A percentile compares a stretch with the other conserved stretches of the same genome.
These are phyloP conservation scores for Botrytis fragariae DNA, from an alignment of 2,329 filamentous ascomycete species.

Conservation along the genomic window DNA sequence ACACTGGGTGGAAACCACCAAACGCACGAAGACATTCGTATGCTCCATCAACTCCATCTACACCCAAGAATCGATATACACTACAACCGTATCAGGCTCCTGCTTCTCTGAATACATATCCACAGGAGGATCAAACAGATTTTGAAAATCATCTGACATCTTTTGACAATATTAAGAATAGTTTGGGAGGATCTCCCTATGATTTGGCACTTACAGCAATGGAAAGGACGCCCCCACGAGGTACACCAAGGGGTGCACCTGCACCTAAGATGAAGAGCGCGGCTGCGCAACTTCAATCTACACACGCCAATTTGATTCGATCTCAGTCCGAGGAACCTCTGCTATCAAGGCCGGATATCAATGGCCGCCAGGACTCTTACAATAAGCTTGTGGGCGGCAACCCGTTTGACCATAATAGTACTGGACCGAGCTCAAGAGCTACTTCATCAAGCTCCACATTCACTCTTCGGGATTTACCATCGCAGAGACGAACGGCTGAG, in stretches of 20 bases:
- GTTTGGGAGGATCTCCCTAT: conserved; percentile 32
- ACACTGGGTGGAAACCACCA: conserved; percentile 10
- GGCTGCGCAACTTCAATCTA: conserved; percentile 24
- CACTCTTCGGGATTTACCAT: conserved; percentile 21
- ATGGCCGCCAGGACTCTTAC: conserved; percentile 10
- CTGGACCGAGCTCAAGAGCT: conserved; percentile 3
- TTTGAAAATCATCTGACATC: conserved; percentile 33
- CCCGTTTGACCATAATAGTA: conserved; percentile 3
- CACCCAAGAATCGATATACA: neutral
- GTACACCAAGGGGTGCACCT: neutral
- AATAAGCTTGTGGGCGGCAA: conserved; percentile 7
- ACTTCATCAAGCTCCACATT: conserved; percentile 17
- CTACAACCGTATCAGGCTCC: conserved; percentile 8
- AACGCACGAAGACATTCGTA: conserved; percentile 8
- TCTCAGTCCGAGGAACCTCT: neutral
- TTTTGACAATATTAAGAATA: conserved; percentile 26
- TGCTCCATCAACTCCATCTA: conserved; percentile 5
- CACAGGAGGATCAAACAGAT: conserved; percentile 24
- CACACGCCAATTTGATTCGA: conserved; percentile 12
- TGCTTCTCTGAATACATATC: conserved; percentile 6
- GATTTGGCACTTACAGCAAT: conserved; percentile 25
- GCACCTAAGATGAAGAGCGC: conserved; percentile 27
- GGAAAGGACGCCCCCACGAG: neutral
- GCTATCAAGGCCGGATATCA: conserved; percentile 5
- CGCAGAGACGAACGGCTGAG: conserved; percentile 12